Evolutionary conservation across 129 eudicot species (phyloP).

Genomic region (Calendula officinalis): DNA sequence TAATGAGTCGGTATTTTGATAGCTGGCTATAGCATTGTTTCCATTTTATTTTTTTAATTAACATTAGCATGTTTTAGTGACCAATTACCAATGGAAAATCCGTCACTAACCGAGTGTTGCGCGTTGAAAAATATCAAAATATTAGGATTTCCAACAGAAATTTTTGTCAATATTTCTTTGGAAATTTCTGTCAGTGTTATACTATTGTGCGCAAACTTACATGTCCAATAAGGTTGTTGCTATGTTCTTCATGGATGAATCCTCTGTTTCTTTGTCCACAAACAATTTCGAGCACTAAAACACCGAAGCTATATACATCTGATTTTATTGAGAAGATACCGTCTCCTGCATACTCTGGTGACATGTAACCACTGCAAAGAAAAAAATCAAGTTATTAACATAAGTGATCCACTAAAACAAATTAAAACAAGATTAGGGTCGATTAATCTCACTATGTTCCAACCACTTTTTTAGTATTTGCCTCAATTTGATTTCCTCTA

Average conservation of each 20-base stretch:
- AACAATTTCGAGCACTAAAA: slow-evolving; percentile 38
- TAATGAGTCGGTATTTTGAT: too few relatives aligned
- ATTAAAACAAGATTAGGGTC: background rate
- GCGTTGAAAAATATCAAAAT: too few relatives aligned
- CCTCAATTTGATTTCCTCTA: slow-evolving; percentile 35
- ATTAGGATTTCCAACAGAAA: too few relatives aligned
- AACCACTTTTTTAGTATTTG: slow-evolving; percentile 42
- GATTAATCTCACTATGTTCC: slow-evolving; percentile 42
- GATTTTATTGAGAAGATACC: slow-evolving; percentile 47
- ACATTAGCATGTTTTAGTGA: too few relatives aligned
- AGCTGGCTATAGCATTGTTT: too few relatives aligned
- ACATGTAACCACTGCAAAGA: slow-evolving; percentile 42
- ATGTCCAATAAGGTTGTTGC: slow-evolving; percentile 48
- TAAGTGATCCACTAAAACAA: background rate
- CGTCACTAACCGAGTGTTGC: too few relatives aligned
- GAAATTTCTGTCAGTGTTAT: too few relatives aligned
- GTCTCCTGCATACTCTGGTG: slow-evolving; percentile 45
- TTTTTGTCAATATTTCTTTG: too few relatives aligned
- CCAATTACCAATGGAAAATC: too few relatives aligned
- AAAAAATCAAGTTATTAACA: background rate
- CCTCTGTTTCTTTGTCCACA: slow-evolving; percentile 42
- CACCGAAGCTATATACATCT: slow-evolving; percentile 49
- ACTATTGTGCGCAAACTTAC: slow-evolving; percentile 22
- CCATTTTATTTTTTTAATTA: too few relatives aligned
- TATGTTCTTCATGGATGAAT: slow-evolving; percentile 36